Conservation (phyloP, 108 stramenopile species). For the Epipyxis sp. region DNA sequence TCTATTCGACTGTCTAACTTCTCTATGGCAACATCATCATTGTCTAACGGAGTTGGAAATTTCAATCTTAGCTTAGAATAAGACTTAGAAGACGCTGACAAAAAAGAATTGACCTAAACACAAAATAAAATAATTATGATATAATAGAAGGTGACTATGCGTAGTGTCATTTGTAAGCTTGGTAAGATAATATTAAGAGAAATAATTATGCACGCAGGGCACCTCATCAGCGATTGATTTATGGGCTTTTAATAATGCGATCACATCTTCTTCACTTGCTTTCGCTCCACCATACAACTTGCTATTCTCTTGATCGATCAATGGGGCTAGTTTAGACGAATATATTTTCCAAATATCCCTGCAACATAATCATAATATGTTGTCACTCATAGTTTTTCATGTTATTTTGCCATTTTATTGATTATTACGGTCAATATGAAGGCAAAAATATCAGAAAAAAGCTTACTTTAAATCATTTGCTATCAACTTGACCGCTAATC, state of each 20-base stretch:
- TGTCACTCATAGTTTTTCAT: too few relatives aligned
- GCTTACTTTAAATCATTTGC: neutral
- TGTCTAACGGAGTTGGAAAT: neutral
- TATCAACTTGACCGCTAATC: slow-evolving; percentile 3
- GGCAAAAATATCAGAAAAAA: too few relatives aligned
- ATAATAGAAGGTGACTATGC: too few relatives aligned
- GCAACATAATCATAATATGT: too few relatives aligned
- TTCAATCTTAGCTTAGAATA: neutral
- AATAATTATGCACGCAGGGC: too few relatives aligned
- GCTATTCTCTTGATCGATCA: too few relatives aligned
- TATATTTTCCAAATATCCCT: slow-evolving; percentile 6
- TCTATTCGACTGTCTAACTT: neutral
- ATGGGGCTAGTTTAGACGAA: neutral
- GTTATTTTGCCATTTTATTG: too few relatives aligned
- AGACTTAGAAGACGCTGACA: neutral
- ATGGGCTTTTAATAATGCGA: neutral
- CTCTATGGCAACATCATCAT: neutral
- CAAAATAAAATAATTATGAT: too few relatives aligned
- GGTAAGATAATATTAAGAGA: too few relatives aligned
- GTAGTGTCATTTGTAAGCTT: too few relatives aligned
- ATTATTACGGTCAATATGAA: too few relatives aligned
- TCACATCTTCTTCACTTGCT: neutral
- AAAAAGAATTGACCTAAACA: neutral
- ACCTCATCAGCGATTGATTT: too few relatives aligned
- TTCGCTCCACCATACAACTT: neutral